Evolutionary conservation across 1,284 basidiomycete genomes (phyloP).

Genomic region (Vanrija sp.): DNA sequence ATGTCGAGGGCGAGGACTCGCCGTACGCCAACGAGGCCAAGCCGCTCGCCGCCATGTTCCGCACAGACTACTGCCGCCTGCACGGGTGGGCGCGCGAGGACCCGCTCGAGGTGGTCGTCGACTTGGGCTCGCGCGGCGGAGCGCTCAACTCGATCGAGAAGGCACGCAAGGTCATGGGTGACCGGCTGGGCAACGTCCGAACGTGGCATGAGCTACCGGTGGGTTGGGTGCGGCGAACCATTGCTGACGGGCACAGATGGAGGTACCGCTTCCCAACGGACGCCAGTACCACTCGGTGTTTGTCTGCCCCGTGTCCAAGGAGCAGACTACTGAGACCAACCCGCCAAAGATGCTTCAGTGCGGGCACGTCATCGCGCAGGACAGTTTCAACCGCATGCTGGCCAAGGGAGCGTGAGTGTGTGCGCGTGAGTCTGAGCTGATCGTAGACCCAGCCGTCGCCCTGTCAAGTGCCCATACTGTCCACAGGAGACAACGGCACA

Average conservation of each 20-base stretch:
- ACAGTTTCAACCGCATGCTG: constrained; percentile 77
- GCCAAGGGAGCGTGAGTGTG: constrained; percentile 71
- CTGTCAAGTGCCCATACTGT: constrained; percentile 50
- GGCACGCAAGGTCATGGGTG: constrained; percentile 84
- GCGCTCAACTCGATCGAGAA: constrained; percentile 87
- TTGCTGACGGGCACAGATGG: constrained; percentile 63
- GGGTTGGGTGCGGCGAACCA: constrained; percentile 30
- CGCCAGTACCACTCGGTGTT: constrained; percentile 96
- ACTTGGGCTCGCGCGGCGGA: constrained; percentile 78
- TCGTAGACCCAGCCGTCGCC: constrained; percentile 26
- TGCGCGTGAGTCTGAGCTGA: constrained; percentile 1
- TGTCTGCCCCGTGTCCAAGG: constrained; percentile 95
- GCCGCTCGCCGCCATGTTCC: constrained; percentile 75
- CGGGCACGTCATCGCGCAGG: constrained; percentile 88
- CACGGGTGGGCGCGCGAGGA: constrained; percentile 83
- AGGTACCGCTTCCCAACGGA: constrained; percentile 79
- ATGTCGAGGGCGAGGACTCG: constrained; percentile 31
- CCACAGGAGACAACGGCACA: constrained; percentile 42
- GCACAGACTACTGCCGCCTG: constrained; percentile 81
- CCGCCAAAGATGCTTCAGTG: constrained; percentile 97
- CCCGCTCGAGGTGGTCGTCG: constrained; percentile 78
- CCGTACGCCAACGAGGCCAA: constrained; percentile 36
- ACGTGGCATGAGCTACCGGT: constrained; percentile 87
- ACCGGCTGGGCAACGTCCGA: constrained; percentile 79
- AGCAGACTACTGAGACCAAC: constrained; percentile 87